A percentile compares a stretch with the other conserved stretches of the same genome.
Conservation (phyloP, 2,329 filamentous ascomycete species). For the Fusarium bactridioides region DNA sequence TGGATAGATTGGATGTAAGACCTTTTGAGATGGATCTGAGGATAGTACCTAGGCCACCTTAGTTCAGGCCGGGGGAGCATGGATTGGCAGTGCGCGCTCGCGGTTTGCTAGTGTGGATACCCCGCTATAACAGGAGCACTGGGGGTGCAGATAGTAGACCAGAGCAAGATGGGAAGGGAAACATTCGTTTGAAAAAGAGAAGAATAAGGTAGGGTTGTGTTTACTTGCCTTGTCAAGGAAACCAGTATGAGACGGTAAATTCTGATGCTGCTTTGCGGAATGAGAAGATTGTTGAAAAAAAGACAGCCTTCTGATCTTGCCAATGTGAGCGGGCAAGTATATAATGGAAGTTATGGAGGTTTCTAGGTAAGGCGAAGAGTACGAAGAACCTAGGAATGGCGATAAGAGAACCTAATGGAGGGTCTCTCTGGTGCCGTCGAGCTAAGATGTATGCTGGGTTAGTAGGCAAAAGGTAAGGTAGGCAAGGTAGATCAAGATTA, state of each 20-base stretch:
- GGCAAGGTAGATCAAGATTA: not conserved
- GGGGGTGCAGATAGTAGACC: conserved; percentile 34
- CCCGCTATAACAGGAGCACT: conserved; percentile 38
- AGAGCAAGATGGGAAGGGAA: not conserved
- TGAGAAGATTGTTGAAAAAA: not conserved
- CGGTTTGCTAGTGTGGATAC: conserved; percentile 50
- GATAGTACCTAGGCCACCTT: not conserved
- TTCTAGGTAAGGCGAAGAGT: not conserved
- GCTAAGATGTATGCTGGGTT: not conserved
- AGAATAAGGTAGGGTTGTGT: not conserved
- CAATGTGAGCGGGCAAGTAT: not conserved
- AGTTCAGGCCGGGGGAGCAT: conserved; percentile 33
- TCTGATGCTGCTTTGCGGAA: not conserved
- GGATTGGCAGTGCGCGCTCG: conserved; percentile 45
- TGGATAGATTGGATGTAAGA: conserved; percentile 30
- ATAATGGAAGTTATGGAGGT: not conserved
- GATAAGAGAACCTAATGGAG: not conserved
- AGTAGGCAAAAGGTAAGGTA: not conserved
- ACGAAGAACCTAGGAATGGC: not conserved
- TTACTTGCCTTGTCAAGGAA: not conserved
- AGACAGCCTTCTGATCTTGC: not conserved
- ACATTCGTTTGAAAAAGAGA: not conserved
- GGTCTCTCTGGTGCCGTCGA: not conserved
- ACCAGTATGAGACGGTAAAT: not conserved
- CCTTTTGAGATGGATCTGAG: conserved; percentile 35